Base-by-base conservation (phyloP, 164 flowering plant genomes). In the Pachysandra terminalis region DNA sequence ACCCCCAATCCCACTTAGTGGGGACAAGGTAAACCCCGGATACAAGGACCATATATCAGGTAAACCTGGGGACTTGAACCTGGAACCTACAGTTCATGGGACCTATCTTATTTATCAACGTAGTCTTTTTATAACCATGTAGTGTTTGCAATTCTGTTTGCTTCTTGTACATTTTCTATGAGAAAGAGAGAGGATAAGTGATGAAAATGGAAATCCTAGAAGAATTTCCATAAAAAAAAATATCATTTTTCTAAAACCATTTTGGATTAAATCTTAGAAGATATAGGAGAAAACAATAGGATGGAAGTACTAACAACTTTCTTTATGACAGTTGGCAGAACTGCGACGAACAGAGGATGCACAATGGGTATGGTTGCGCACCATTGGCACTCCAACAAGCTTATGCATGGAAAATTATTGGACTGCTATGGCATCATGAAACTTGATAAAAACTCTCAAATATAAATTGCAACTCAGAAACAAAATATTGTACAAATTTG, bases 361-460 rank as follows among this genome's bases (percentile, higher is more conserved):
- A n/a, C 59, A 79, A 13, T 91, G 97, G 95, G 65, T 19, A 49
- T 91, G 97, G 97, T 73, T 81, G 13, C 84, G 83, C 0, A 86
- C 63, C 21, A 89, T 89, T 41, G 83, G 70, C 62, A 87, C 91
- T 68, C 97, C 97, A 22, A 82, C 86, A 56, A 91, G 87, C 80
- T 76, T 52, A 61, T 87, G 97, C 82, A 61, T 65, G 19, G 68
- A 69, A 54, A 78, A 65, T 59, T 82, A 75, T 66, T 84, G 86
- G 91, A 78, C 85, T 14, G 81, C 86, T 23, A 28, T 75, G 70
- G 85, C 85, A 66, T 77, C 85, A 49, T 80, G 73, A 77, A 27
- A 35, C 17, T 32, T 17, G 32, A 22, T 32, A 32, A 35, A 56
- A 5, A 8, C n/a, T 25, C 3, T 23, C 8, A 14, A 60, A 12